Base-by-base conservation (phyloP, 2,329 filamentous ascomycete genomes). In the Endoconidiophora polonica region DNA sequence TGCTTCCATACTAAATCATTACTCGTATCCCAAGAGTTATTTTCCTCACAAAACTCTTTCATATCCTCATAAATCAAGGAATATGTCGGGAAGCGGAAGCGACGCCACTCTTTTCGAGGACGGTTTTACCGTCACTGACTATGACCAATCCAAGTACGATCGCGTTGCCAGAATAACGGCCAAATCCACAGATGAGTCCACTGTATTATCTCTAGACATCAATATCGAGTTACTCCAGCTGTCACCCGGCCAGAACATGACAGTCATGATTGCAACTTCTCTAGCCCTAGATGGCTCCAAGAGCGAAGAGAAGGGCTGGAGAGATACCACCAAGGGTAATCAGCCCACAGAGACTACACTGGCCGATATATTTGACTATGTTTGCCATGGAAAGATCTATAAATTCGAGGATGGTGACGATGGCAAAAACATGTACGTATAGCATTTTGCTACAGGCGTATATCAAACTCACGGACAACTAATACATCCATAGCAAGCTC, bases 101-200 rank as follows among this genome's bases (percentile, higher is more conserved):
- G 90, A 96, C 69, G 81, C 88, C 52, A 82, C 91, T 60, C 84
- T 96, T 65, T 94, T 93, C 68, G 87, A 95, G 68, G 87, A 94
- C 62, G 81, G 77, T 60, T 95, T 96, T 74, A 83, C 76, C 54
- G 74, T 96, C 59, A 90, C 79, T 57, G 68, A 76, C 50, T 71
- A 86, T 63, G 84, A 94, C 69, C 75, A 80, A 60, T 76, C 81
- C 60, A 94, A 95, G 68, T 98, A 98, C 68, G 91, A 96, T 69
- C 86, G 90, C 56, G 90, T 95, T 23, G 83, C 86, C 50, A 90
- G 91, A 58, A 77, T 96, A 61, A 77, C 71, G 50, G 87, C 79
- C 61, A 83, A 75, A 47, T 90, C 83, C 22, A 72, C 75, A 57
- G 86, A 94, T 67, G 76, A 75, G 58, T 72, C 77, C 56, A 85